Conservation (phyloP, 257 asterid species). For the Salvia hispanica region DNA sequence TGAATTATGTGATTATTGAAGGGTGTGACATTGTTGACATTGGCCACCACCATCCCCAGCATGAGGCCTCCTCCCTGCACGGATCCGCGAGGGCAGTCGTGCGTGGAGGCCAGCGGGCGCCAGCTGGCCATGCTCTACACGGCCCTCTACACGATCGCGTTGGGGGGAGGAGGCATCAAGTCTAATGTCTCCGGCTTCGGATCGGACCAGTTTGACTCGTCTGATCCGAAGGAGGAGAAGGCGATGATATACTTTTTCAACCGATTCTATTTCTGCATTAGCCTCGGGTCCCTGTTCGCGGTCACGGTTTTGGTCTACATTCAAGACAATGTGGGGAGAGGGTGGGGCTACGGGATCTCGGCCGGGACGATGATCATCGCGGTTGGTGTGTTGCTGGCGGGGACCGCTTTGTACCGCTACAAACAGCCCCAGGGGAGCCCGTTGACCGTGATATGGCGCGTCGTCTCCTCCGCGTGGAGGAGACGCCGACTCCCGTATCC, state of each 20-base stretch:
- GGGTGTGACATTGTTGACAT: slow-evolving; percentile 72
- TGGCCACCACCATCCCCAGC: slow-evolving; percentile 66
- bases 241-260: slow-evolving; percentile 77
- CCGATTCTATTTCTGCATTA: slow-evolving; percentile 79
- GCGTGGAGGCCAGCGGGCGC: slow-evolving; percentile 56
- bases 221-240: slow-evolving; percentile 66
- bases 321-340: slow-evolving; percentile 85
- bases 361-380: slow-evolving; percentile 76
- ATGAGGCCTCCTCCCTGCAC: slow-evolving; percentile 78
- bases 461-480: slow-evolving; percentile 57
- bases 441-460: slow-evolving; percentile 70
- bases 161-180: slow-evolving; percentile 90
- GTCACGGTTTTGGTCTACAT: slow-evolving; percentile 82
- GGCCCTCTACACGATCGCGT: slow-evolving; percentile 80
- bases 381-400: slow-evolving; percentile 49
- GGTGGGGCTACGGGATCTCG: slow-evolving; percentile 83
- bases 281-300: slow-evolving; percentile 79
- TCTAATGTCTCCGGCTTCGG: slow-evolving; percentile 91
- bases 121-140: slow-evolving; percentile 68
- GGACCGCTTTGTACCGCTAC: slow-evolving; percentile 59
- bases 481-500: slow-evolving; percentile 57
- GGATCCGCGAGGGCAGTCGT: slow-evolving; percentile 41
- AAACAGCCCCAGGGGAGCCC: slow-evolving; percentile 82
- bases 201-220: slow-evolving; percentile 73
- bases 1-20: slow-evolving; percentile 3